These are phyloP conservation scores for Pinus taeda DNA, from an alignment of 75 land plant genomes.

Conservation along the genomic window DNA sequence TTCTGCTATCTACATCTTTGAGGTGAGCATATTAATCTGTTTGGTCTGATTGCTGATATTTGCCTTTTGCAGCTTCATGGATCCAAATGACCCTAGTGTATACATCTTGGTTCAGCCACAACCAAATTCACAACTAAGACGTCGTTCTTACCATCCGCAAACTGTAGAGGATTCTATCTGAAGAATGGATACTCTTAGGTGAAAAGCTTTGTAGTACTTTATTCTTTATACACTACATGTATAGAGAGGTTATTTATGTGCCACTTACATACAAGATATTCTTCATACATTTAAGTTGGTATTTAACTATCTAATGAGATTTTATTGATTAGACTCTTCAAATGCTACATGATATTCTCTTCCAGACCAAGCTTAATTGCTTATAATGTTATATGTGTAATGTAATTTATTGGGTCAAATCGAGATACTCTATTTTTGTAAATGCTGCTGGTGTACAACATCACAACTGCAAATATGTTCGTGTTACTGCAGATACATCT, in stretches of 20 bases:
- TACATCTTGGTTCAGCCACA: constrained; percentile 84
- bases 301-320: background rate
- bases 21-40: background rate
- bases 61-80: constrained; percentile 69
- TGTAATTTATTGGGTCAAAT: no score
- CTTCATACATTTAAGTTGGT: no score
- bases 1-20: background rate
- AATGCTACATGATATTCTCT: background rate
- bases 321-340: background rate
- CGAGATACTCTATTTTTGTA: no score
- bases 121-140: constrained; percentile 58
- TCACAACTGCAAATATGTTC: no score
- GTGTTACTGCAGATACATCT: no score
- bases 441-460: no score
- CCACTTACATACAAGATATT: no score
- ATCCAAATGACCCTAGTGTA: constrained; percentile 86
- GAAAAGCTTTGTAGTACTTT: background rate
- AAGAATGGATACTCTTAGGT: background rate
- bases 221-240: no score
- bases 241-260: no score
- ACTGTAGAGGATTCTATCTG: constrained; percentile 20
- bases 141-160: constrained; percentile 58
- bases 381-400: background rate
- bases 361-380: background rate
- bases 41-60: background rate